phyloP scores from a whole-genome alignment of 2,329 filamentous ascomycete species.

The Fusarium udum region DNA sequence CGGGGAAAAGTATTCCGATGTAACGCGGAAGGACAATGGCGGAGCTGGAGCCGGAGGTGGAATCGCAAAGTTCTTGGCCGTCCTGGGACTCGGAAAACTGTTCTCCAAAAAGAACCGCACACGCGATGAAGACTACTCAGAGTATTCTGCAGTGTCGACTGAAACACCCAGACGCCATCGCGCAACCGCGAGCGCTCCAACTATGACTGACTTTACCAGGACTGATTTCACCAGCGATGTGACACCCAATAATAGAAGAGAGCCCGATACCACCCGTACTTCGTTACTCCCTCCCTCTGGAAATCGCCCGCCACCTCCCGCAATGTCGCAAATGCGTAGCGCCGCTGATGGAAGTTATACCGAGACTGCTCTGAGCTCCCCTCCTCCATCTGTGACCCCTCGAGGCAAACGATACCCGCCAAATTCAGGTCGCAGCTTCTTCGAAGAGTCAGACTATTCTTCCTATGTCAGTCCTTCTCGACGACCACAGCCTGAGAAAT shows the following conservation, averaged over 20 bases:
- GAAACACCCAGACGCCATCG: constrained; percentile 65
- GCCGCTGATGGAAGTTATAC: constrained; percentile 58
- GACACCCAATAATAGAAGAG: constrained; percentile 47
- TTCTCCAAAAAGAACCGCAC: constrained; percentile 62
- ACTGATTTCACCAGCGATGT: constrained; percentile 41
- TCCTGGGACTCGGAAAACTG: constrained; percentile 67
- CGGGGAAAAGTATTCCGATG: constrained; percentile 70
- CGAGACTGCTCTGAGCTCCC: constrained; percentile 49
- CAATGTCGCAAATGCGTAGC: constrained; percentile 58
- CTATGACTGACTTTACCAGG: constrained; percentile 54
- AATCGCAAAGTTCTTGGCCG: constrained; percentile 67
- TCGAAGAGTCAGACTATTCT: constrained; percentile 66
- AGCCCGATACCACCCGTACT: constrained; percentile 46
- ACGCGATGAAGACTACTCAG: constrained; percentile 69
- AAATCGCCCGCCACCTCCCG: constrained; percentile 47
- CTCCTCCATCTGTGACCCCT: constrained; percentile 56
- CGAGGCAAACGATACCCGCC: constrained; percentile 58
- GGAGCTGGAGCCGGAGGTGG: constrained; percentile 56
- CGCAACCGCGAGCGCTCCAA: constrained; percentile 51
- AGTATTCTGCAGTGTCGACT: constrained; percentile 70
- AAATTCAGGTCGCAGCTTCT: constrained; percentile 54
- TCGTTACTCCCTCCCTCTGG: constrained; percentile 60
- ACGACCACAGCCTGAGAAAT: constrained; percentile 57
- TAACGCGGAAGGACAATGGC: constrained; percentile 45
- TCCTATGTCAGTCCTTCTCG: constrained; percentile 72